Evolutionary conservation across 2,329 filamentous ascomycete genomes (phyloP).

Genomic region (Biscogniauxia sp.): DNA sequence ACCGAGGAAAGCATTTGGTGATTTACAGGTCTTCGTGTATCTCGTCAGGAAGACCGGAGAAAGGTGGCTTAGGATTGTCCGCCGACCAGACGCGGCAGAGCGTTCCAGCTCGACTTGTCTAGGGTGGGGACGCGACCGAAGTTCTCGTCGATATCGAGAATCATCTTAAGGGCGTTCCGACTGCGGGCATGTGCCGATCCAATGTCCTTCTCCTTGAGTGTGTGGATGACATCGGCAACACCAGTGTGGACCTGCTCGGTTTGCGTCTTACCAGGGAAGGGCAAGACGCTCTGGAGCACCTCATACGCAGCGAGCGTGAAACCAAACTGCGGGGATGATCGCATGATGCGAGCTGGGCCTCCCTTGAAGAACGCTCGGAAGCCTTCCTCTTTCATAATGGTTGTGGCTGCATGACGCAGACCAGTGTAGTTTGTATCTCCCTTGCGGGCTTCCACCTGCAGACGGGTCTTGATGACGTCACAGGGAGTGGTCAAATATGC

Average conservation of each 20-base stretch:
- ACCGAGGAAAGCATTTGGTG: background rate
- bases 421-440: conserved; percentile 87
- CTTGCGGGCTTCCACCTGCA: conserved; percentile 96
- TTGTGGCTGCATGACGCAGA: conserved; percentile 79
- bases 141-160: conserved; percentile 89
- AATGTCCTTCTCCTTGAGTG: conserved; percentile 59
- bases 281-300: conserved; percentile 76
- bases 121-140: conserved; percentile 74
- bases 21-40: background rate
- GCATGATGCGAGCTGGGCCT: conserved; percentile 88
- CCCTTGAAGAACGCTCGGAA: conserved; percentile 99
- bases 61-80: conserved; percentile 9
- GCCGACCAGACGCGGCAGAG: conserved; percentile 49
- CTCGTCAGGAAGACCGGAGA: background rate
- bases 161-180: conserved; percentile 91
- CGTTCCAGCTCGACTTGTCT: conserved; percentile 51
- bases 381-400: conserved; percentile 86
- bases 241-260: conserved; percentile 55
- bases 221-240: conserved; percentile 60
- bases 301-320: conserved; percentile 97
- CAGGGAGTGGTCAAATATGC: conserved; percentile 95
- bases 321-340: conserved; percentile 95
- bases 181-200: conserved; percentile 59
- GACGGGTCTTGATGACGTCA: conserved; percentile 98
- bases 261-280: conserved; percentile 65